Evolutionary conservation across 148 eudicot genomes (phyloP).

Genomic region (Vaccinium corymbosum): DNA sequence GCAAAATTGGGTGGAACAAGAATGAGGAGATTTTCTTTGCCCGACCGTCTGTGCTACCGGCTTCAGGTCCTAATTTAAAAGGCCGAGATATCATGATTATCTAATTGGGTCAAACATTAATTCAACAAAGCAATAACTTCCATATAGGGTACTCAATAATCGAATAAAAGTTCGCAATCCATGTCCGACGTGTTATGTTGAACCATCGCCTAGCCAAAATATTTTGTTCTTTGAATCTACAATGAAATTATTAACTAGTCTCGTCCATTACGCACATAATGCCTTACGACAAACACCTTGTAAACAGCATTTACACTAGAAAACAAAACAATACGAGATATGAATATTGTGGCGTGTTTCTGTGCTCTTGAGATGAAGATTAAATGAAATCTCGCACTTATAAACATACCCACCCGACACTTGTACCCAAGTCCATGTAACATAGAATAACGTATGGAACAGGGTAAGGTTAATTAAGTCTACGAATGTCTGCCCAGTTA

Average conservation of each 20-base stretch:
- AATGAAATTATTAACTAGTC: not conserved
- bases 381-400: not conserved
- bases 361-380: not conserved
- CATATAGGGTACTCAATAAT: not conserved
- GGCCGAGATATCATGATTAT: constrained; percentile 11
- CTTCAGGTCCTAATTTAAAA: constrained; percentile 65
- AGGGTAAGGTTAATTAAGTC: not conserved
- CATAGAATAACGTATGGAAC: not conserved
- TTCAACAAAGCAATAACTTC: not conserved
- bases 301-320: not conserved
- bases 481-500: not conserved
- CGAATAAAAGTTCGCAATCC: not conserved
- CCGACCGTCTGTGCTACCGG: constrained; percentile 66
- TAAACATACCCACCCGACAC: not conserved
- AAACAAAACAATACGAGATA: not conserved
- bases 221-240: not conserved
- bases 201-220: not conserved
- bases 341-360: not conserved
- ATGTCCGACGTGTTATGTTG: not conserved
- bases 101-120: constrained; percentile 1
- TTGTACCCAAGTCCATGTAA: not conserved
- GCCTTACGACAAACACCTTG: not conserved
- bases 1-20: constrained; percentile 85
- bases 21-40: constrained; percentile 80
- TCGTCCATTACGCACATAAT: not conserved